phyloP scores from a whole-genome alignment of 495 filamentous ascomycete species.

The Polyplosphaeria fusca region DNA sequence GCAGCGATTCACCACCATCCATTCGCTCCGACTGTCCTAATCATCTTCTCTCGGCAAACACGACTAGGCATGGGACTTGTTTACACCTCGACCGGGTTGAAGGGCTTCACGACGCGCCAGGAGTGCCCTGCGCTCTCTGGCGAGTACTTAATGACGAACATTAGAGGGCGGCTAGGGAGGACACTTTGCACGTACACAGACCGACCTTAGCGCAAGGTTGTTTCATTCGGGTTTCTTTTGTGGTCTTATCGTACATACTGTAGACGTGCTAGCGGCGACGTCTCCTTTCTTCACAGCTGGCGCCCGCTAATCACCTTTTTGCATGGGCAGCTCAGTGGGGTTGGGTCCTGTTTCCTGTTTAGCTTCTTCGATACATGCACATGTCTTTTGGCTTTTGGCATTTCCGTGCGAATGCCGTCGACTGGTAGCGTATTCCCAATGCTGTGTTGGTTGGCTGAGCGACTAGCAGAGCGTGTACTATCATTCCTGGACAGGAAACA shows the following conservation, averaged over 20 bases:
- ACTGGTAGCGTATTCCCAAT: conserved; percentile 11
- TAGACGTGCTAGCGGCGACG: conserved; percentile 31
- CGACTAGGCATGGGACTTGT: conserved; percentile 20
- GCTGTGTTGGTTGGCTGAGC: conserved; percentile 16
- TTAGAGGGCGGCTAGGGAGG: conserved; percentile 26
- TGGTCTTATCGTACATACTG: conserved; percentile 31
- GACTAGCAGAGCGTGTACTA: conserved; percentile 26
- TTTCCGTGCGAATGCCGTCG: conserved; percentile 6
- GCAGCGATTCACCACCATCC: conserved; percentile 25
- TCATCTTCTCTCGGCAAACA: conserved; percentile 29
- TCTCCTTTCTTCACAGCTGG: conserved; percentile 27
- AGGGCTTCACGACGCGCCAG: conserved; percentile 21
- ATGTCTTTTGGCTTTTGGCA: conserved; percentile 30
- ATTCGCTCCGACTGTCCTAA: conserved; percentile 17
- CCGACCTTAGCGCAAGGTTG: conserved; percentile 1
- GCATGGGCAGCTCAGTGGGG: conserved; percentile 27
- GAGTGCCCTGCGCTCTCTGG: conserved; percentile 8
- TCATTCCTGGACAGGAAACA: conserved; percentile 16
- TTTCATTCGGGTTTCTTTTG: conserved; percentile 27
- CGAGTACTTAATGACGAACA: conserved; percentile 35
- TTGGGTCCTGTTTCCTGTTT: conserved; percentile 20
- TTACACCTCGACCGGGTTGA: conserved; percentile 15
- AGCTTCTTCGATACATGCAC: conserved; percentile 30
- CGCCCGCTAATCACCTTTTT: conserved; percentile 31
- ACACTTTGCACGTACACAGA: conserved; percentile 32